Base-by-base conservation (phyloP, 2,329 filamentous ascomycete genomes). In the Neospermospora avenae region DNA sequence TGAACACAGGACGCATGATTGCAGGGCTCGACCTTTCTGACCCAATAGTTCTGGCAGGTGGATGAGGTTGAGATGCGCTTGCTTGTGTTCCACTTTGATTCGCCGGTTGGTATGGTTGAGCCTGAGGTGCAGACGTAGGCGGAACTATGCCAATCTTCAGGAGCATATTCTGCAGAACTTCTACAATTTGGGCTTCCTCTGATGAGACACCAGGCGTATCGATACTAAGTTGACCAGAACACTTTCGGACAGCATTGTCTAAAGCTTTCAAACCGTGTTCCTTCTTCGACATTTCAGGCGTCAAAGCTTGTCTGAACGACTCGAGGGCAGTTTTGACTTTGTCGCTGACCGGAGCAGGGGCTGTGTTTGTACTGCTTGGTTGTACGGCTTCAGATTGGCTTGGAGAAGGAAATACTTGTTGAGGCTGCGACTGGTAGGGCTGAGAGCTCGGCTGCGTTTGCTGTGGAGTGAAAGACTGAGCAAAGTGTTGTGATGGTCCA, bases 171-270 rank as follows among this genome's bases (percentile, higher is more conserved):
- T 56, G 65, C 13, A 73, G 56, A 37, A 67, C 65, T 35, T 61
- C 64, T 61, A 71, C 69, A 53, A 73, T 70, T 16, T 31, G 22
- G 18, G 16, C 25, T 31, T 48, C 49, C 25, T 64, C 62, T 44
- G 69, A 66, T 20, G 65, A 63, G 13, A 56, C 65, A 13, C 63
- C 55, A 42, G 64, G 57, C 45, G 65, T 60, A 59, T 66, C 55
- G 48, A 63, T 68, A 52, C 69, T 35, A 51, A 20, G 61, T 60
- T 14, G 66, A 61, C 69, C 68, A 37, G 72, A 64, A 24, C 72
- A 70, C 28, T 68, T 65, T 41, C 71, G 69, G 22, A 71, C 63
- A 5, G 71, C 70, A 4, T 67, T 69, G 37, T 69, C 65, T n/a
- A 74, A 61, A 39, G 73, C 63, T 16, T 62, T 65, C 49, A 70